These are phyloP conservation scores for Beauveria rudraprayagi DNA, from an alignment of 2,329 filamentous ascomycete genomes.

Conservation along the genomic window DNA sequence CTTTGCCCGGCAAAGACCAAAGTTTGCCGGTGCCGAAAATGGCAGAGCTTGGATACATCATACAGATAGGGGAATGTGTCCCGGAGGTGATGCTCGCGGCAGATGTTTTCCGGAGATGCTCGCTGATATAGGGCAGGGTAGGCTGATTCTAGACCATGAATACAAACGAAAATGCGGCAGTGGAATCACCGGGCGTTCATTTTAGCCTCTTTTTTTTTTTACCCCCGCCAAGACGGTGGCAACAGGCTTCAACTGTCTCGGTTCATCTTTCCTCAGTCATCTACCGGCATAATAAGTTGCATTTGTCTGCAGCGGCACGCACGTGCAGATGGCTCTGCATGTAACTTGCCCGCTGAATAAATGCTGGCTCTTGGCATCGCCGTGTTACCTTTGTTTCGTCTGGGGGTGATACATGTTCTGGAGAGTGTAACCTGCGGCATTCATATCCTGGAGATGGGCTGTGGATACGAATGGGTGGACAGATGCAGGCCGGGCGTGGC, in stretches of 20 bases:
- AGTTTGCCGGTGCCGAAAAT: not conserved
- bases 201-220: no score
- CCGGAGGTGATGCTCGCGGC: not conserved
- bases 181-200: not conserved
- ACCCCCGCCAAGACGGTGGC: not conserved
- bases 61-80: not conserved
- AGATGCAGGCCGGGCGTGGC: not conserved
- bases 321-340: not conserved
- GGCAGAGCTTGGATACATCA: not conserved
- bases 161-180: not conserved
- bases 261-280: not conserved
- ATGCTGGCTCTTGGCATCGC: not conserved
- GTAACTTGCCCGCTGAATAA: no score
- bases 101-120: not conserved
- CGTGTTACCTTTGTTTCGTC: not conserved
- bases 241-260: not conserved
- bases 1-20: not conserved
- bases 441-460: not conserved
- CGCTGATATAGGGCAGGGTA: not conserved
- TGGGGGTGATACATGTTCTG: not conserved
- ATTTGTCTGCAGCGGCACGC: not conserved
- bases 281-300: not conserved
- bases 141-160: not conserved
- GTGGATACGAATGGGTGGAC: not conserved
- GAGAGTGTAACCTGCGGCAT: not conserved